Conservation (phyloP, 345 rosid species). For the Boechera retrofracta region DNA sequence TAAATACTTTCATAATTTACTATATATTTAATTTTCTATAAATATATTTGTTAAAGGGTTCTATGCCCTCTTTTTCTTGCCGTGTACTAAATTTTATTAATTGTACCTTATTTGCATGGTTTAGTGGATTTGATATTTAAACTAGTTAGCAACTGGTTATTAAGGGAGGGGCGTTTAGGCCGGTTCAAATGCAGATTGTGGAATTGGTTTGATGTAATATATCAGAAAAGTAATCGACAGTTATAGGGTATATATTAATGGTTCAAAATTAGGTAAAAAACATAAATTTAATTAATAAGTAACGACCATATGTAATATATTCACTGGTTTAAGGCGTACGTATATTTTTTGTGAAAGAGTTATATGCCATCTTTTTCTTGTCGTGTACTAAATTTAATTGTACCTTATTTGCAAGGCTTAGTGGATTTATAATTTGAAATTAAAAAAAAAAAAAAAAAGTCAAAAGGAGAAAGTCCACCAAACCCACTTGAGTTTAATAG, state of each 20-base stretch:
- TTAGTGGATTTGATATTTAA: constrained; percentile 9
- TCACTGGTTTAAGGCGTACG: too few species aligned
- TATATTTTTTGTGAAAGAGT: too few species aligned
- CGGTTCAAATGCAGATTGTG: constrained; percentile 2
- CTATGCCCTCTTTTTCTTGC: background rate
- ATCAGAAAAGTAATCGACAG: constrained; percentile 8
- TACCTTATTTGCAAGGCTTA: too few species aligned
- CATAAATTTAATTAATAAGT: constrained; percentile 14
- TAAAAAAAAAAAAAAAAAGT: constrained; percentile 2
- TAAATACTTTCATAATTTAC: constrained; percentile 1
- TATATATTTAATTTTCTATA: too few species aligned
- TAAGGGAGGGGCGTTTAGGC: background rate
- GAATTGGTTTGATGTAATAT: constrained; percentile 9
- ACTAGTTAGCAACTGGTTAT: constrained; percentile 8
- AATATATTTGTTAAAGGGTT: too few species aligned
- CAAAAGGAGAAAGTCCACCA: constrained; percentile 44
- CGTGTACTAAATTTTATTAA: background rate
- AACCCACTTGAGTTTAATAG: constrained; percentile 43
- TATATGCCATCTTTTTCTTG: too few species aligned
- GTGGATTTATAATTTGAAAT: background rate
- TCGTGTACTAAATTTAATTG: too few species aligned
- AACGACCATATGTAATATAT: background rate
- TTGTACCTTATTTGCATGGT: constrained; percentile 29
- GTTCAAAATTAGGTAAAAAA: constrained; percentile 1
- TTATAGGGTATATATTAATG: background rate